These are phyloP conservation scores for Pyrenochaeta sp. DNA, from an alignment of 2,329 filamentous ascomycete species.

Conservation along the genomic window DNA sequence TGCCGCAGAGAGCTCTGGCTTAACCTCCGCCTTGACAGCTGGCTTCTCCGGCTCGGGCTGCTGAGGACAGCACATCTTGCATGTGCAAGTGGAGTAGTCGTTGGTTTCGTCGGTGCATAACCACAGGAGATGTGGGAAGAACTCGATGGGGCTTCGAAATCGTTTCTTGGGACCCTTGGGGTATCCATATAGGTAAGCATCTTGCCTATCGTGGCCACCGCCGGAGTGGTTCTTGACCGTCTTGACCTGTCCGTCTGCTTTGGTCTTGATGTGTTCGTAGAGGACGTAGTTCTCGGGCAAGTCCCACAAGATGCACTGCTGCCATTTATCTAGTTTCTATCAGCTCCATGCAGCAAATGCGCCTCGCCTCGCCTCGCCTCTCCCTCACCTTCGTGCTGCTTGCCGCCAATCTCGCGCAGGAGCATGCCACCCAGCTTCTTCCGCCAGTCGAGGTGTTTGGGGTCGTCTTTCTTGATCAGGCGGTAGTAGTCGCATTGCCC, in stretches of 20 bases:
- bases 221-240: conserved; percentile 59
- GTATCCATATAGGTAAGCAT: conserved; percentile 69
- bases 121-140: conserved; percentile 68
- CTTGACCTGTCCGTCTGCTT: conserved; percentile 57
- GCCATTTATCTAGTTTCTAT: conserved; percentile 47
- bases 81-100: conserved; percentile 64
- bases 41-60: conserved; percentile 56
- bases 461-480: conserved; percentile 58
- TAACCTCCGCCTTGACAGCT: conserved; percentile 31
- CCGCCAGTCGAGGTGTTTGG: conserved; percentile 66
- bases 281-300: conserved; percentile 66
- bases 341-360: conserved; percentile 33
- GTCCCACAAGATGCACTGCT: conserved; percentile 60
- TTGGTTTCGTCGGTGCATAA: conserved; percentile 62
- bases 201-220: conserved; percentile 63
- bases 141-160: conserved; percentile 66
- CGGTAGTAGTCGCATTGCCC: conserved; percentile 65
- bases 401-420: conserved; percentile 57
- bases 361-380: background rate
- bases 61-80: conserved; percentile 65
- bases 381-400: conserved; percentile 41
- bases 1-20: conserved; percentile 23
- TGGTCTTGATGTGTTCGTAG: conserved; percentile 67
- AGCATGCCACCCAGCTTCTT: conserved; percentile 68
- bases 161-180: conserved; percentile 65